Evolutionary conservation across 1,139 yeast species (phyloP), one percentile per base, ranked within the genome.

Genomic region (Scheffersomyces segobiensis): DNA sequence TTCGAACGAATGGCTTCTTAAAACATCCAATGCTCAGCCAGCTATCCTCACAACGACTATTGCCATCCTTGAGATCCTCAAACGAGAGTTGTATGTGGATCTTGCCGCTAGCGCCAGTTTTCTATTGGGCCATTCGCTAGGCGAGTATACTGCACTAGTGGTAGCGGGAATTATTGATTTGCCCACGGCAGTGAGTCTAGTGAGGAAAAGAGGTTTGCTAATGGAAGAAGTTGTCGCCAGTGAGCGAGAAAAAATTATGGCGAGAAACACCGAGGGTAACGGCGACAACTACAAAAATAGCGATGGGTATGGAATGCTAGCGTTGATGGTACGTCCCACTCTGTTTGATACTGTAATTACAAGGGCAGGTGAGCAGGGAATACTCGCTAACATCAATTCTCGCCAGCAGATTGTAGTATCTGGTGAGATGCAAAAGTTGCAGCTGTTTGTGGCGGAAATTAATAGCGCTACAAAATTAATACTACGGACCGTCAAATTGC

Each of bases 1-100:
- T 55, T 47, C 77, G 18, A 89, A 85, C 70, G 65, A 69, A 21
- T 65, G 67, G 67, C 53, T 61, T 21, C 24, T 53, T 18, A 59
- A 58, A 14, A 85, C 90, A 0, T 71, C 82, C 52, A 80, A 83
- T 65, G 88, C 89, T 18, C 91, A 87, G 71, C 90, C 90, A 0
- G 84, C 88, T 46, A 83, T 87, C 20, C 70, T 87, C 50, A 75
- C 84, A 3, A 73, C 86, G 7, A 78, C 87, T 2, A 76, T 73
- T 59, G 71, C 82, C 8, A 71, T 79, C 18, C 66, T 71, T 59
- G 66, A 74, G 55, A 63, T 79, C 3, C 59, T 80, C 49, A 63
- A 70, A 51, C 60, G 67, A n/a, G 62, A 65, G 6, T 67, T 65
- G 56, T 73, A 69, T 6, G 53, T 71, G 39, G 55, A 57, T 42